phyloP scores from a whole-genome alignment of 192 early-diverging fungal genomes.

The Podila minutissima region DNA sequence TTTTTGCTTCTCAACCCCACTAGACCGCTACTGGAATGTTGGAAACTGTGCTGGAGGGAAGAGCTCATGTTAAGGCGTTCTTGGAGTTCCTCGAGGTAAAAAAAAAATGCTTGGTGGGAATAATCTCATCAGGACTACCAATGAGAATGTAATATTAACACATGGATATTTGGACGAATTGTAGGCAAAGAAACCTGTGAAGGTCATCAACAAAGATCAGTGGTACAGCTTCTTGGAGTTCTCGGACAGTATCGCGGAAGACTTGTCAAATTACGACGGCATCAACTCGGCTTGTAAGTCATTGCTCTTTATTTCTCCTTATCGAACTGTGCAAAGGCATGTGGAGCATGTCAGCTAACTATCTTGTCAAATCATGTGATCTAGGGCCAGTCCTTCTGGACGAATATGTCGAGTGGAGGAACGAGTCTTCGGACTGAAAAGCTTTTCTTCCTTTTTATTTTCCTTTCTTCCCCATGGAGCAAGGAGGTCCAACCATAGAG shows the following conservation, averaged over 20 bases:
- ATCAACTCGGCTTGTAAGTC: constrained; percentile 68
- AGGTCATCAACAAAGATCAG: constrained; percentile 74
- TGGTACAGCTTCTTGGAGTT: constrained; percentile 76
- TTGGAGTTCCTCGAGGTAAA: constrained; percentile 60
- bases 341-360: not conserved
- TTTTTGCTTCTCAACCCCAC: not conserved
- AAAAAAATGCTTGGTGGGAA: not conserved
- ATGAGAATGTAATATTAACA: not conserved
- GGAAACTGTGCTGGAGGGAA: constrained; percentile 56
- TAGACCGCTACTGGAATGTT: constrained; percentile 65
- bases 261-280: constrained; percentile 67
- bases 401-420: constrained; percentile 73
- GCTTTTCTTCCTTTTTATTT: too few species aligned
- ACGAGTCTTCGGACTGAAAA: constrained; percentile 10
- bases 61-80: constrained; percentile 58
- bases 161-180: not conserved
- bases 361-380: constrained; percentile 2
- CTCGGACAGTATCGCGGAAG: constrained; percentile 54
- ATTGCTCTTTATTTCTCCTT: too few species aligned
- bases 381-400: constrained; percentile 75
- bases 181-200: constrained; percentile 58
- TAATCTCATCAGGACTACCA: not conserved
- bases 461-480: too few species aligned
- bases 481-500: too few species aligned
- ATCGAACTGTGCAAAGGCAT: too few species aligned